Evolutionary conservation across 116 monocot genomes (phyloP), one percentile per base, ranked within the genome.

Genomic region (Dioscorea cayenensis): DNA sequence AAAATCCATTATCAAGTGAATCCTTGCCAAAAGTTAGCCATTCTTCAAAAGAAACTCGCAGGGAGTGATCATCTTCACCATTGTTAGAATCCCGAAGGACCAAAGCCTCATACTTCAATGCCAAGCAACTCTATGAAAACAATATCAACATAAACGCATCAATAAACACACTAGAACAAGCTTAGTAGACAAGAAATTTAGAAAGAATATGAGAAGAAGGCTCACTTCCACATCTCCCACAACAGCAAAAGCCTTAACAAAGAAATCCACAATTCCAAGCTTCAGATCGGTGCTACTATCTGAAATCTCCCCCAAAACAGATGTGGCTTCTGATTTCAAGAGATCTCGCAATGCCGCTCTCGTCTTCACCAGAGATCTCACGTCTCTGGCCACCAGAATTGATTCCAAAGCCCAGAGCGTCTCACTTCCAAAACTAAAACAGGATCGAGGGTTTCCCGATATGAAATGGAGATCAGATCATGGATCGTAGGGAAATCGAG

Each of bases 21-120:
- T 95, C 92, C 65, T 85, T 87, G 52, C 85, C 84, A 77, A 95
- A 92, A 65, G 81, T 82, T 62, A 80, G 19, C 95, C 92, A 95
- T 78, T 95, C 95, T n/a, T 95, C 75, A 23, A 77, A 79, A n/a
- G 77, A 80, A 20, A 95, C 95, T 68, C 64, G 59, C 43, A 87
- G 52, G 51, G 59, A 48, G 49, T 74, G 51, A 73, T 82, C 60
- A 73, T 82, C 60, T 66, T 51, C 67, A 21, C 52, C 21, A 71
- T 36, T 60, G 55, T 82, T 78, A 38, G 74, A 70, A 64, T 95
- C 87, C 27, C 95, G 79, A 6, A 92, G 80, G 66, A 89, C 59
- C 66, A 95, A 79, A 19, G 92, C 87, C 73, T 95, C 95, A 66
- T 92, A 92, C 75, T 77, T 92, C 52, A 95, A 70, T 5, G 85